These are phyloP conservation scores for Rhododendron kiyosumense DNA, from an alignment of 148 eudicot genomes.

Conservation along the genomic window DNA sequence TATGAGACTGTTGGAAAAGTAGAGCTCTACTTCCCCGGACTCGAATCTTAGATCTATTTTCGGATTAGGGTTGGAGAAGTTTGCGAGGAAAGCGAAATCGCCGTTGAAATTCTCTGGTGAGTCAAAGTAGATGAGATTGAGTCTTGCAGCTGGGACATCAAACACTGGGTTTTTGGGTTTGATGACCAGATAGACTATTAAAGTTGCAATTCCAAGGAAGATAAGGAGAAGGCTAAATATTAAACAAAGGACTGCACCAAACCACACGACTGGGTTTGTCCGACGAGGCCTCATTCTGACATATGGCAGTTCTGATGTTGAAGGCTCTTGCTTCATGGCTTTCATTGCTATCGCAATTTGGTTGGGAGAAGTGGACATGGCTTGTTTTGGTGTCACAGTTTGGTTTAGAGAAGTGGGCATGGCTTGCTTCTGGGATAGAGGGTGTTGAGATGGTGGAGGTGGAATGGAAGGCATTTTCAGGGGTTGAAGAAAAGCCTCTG, in stretches of 20 bases:
- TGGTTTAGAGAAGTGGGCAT: conserved; percentile 22
- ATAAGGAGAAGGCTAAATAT: conserved; percentile 62
- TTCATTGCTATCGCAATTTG: conserved; percentile 24
- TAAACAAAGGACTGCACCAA: conserved; percentile 59
- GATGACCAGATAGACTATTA: conserved; percentile 49
- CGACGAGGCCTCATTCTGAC: conserved; percentile 30
- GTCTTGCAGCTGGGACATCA: conserved; percentile 62
- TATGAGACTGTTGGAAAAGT: conserved; percentile 49
- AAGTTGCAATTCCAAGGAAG: conserved; percentile 54
- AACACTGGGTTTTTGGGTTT: conserved; percentile 63
- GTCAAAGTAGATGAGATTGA: conserved; percentile 64
- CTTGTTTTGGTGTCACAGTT: conserved; percentile 11
- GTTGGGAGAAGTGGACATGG: conserved; percentile 20
- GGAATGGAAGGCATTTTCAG: conserved; percentile 20
- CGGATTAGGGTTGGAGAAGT: conserved; percentile 75
- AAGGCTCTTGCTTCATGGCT: conserved; percentile 16
- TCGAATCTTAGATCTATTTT: conserved; percentile 58
- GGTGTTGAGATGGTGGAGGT: conserved; percentile 22
- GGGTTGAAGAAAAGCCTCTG: neutral
- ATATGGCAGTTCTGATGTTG: conserved; percentile 12
- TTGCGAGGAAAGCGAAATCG: conserved; percentile 63
- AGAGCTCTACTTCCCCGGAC: conserved; percentile 46
- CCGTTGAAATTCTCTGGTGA: conserved; percentile 63
- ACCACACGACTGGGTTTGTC: conserved; percentile 82
- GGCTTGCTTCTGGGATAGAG: conserved; percentile 18